phyloP scores from a whole-genome alignment of 768 basidiomycete genomes.

The Collybiopsis luxurians region DNA sequence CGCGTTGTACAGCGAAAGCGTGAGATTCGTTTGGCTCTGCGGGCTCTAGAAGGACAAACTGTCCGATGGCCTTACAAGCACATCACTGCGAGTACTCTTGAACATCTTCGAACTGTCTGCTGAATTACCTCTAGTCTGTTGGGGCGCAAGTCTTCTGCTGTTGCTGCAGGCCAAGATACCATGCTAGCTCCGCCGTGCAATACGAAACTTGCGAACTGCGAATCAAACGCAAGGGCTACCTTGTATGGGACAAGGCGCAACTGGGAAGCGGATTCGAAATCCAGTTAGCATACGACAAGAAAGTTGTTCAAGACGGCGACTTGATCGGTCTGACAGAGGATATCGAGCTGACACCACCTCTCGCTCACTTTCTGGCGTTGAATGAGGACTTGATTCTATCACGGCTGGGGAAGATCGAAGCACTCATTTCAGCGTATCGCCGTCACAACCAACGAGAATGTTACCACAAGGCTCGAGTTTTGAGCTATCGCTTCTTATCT shows the following conservation, averaged over 20 bases:
- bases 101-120: background rate
- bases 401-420: constrained; percentile 42
- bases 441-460: constrained; percentile 45
- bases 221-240: constrained; percentile 51
- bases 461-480: constrained; percentile 45
- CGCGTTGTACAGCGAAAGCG: constrained; percentile 46
- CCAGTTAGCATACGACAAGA: constrained; percentile 52
- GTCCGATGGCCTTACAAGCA: constrained; percentile 67
- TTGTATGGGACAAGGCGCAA: constrained; percentile 49
- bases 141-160: constrained; percentile 44
- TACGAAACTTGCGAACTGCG: constrained; percentile 47
- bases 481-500: constrained; percentile 64
- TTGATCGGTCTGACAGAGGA: constrained; percentile 65
- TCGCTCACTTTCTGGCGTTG: constrained; percentile 61
- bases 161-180: constrained; percentile 45
- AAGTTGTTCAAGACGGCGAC: constrained; percentile 45
- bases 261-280: constrained; percentile 71
- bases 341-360: constrained; percentile 56
- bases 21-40: constrained; percentile 58
- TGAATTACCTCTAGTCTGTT: constrained; percentile 34
- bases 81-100: constrained; percentile 36
- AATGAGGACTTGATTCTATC: constrained; percentile 51
- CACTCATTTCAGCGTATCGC: constrained; percentile 50
- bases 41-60: constrained; percentile 61
- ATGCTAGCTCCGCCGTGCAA: constrained; percentile 42